Evolutionary conservation across 2,329 filamentous ascomycete genomes (phyloP).

Genomic region (Pseudogymnoascus sp.): DNA sequence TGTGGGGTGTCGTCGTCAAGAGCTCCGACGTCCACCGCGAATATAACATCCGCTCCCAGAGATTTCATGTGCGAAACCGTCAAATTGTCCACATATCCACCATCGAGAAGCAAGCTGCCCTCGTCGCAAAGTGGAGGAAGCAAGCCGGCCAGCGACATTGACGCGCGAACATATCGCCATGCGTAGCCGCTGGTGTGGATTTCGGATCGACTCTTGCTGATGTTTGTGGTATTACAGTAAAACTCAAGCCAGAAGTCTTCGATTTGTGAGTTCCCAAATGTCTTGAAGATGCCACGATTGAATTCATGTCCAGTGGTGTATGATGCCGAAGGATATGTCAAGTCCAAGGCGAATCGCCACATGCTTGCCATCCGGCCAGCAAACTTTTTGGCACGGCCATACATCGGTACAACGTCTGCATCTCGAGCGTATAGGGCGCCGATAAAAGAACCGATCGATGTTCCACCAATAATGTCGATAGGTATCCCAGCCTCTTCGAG

Average conservation of each 20-base stretch:
- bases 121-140: slow-evolving; percentile 93
- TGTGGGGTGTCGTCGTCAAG: slow-evolving; percentile 90
- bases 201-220: slow-evolving; percentile 85
- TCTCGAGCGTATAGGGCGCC: slow-evolving; percentile 93
- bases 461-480: slow-evolving; percentile 90
- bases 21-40: slow-evolving; percentile 89
- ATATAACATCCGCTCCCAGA: slow-evolving; percentile 86
- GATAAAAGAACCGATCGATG: slow-evolving; percentile 92
- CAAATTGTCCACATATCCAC: slow-evolving; percentile 94
- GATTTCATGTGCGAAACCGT: slow-evolving; percentile 97
- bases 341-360: slow-evolving; percentile 93
- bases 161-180: slow-evolving; percentile 93
- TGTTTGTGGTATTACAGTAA: slow-evolving; percentile 99
- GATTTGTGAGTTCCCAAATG: slow-evolving; percentile 92
- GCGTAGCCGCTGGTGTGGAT: slow-evolving; percentile 95
- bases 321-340: slow-evolving; percentile 92
- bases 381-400: slow-evolving; percentile 94
- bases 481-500: slow-evolving; percentile 95
- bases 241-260: slow-evolving; percentile 99
- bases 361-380: slow-evolving; percentile 97
- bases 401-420: slow-evolving; percentile 94
- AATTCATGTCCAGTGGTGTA: slow-evolving; percentile 99
- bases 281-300: slow-evolving; percentile 98
- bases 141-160: slow-evolving; percentile 91
- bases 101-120: slow-evolving; percentile 91